A percentile compares a stretch with the other conserved stretches of the same genome.
Conservation (phyloP, 225 moss, liverwort and hornwort genomes). For the Neckera pumila region DNA sequence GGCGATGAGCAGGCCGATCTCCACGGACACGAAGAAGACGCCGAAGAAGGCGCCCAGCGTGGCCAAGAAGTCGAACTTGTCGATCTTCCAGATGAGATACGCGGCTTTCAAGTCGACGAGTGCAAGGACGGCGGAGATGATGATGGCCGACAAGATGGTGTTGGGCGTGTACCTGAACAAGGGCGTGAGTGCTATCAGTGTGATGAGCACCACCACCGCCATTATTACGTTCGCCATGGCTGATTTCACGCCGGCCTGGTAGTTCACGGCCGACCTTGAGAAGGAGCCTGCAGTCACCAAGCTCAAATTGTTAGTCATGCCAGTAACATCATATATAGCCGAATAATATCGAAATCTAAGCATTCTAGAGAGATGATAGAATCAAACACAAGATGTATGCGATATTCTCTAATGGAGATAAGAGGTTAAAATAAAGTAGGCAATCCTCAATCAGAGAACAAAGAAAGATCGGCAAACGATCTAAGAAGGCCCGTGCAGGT, state of each 20-base stretch:
- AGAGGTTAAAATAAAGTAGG: neutral
- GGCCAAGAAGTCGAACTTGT: conserved; percentile 82
- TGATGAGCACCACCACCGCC: conserved; percentile 54
- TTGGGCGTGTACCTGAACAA: conserved; percentile 75
- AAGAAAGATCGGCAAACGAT: neutral
- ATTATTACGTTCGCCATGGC: conserved; percentile 64
- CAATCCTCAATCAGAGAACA: neutral
- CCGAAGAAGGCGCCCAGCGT: conserved; percentile 78
- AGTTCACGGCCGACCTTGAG: conserved; percentile 89
- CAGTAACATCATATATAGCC: neutral
- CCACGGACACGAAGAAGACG: conserved; percentile 75
- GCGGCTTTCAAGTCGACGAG: conserved; percentile 52
- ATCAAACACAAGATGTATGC: neutral
- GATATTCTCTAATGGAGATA: neutral
- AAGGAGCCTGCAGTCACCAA: conserved; percentile 56
- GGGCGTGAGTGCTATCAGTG: conserved; percentile 44
- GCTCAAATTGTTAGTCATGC: neutral
- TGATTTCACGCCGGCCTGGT: conserved; percentile 50
- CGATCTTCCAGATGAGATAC: conserved; percentile 67
- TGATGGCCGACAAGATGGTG: conserved; percentile 53
- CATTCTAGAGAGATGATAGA: neutral
- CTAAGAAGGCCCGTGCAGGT: neutral
- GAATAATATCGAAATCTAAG: neutral
- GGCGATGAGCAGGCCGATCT: conserved; percentile 83
- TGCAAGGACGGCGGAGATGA: conserved; percentile 52